phyloP scores from a whole-genome alignment of 805 yeast species.

The Myxozyma kluyveri region DNA sequence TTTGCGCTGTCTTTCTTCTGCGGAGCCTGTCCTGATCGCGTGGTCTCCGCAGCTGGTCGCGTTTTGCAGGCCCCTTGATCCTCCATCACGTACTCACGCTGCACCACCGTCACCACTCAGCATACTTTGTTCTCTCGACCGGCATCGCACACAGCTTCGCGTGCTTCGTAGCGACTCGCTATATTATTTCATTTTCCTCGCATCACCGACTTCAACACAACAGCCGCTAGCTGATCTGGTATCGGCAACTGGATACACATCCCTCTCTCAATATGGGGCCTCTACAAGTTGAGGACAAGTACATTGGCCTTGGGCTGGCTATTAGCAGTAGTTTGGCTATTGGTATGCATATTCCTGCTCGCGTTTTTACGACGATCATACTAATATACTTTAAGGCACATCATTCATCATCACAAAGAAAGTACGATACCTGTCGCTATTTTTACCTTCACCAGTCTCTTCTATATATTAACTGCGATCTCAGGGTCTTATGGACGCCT shows the following conservation, averaged over 20 bases:
- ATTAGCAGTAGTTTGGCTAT: constrained; percentile 84
- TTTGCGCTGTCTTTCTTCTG: background rate
- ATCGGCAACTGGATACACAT: background rate
- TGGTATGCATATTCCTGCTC: constrained; percentile 61
- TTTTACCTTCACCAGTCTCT: too few relatives aligned
- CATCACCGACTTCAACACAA: background rate
- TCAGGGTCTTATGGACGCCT: constrained; percentile 69
- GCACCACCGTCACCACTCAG: too few relatives aligned
- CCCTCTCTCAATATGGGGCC: constrained; percentile 13
- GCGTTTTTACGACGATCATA: too few relatives aligned
- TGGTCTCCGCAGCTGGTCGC: too few relatives aligned
- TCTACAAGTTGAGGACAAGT: constrained; percentile 65
- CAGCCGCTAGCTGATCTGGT: background rate
- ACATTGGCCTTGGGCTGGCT: constrained; percentile 84
- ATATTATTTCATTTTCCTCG: background rate
- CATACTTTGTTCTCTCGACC: too few relatives aligned
- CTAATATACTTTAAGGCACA: too few relatives aligned
- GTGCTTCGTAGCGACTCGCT: background rate
- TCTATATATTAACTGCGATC: background rate
- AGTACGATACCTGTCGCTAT: too few relatives aligned
- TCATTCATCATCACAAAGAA: constrained; percentile 79
- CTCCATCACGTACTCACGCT: too few relatives aligned
- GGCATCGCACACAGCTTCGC: too few relatives aligned
- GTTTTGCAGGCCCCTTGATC: too few relatives aligned
- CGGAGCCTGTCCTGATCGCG: too few relatives aligned